Conservation (phyloP, 176 grass and related monocot genomes). For the Triticum aestivum region DNA sequence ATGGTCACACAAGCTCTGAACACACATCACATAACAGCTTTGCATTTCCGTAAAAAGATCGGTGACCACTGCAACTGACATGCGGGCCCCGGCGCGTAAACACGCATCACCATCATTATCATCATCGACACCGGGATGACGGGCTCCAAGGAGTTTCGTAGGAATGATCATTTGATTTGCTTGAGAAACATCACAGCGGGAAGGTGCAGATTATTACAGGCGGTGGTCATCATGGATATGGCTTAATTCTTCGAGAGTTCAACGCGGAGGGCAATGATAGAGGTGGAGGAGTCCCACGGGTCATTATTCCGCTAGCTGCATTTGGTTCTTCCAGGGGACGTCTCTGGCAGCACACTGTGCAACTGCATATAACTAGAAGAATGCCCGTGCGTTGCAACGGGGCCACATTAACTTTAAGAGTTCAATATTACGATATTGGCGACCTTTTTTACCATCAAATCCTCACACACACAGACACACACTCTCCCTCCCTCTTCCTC, state of each 20-base stretch:
- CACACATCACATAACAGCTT: background rate
- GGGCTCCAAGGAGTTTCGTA: background rate
- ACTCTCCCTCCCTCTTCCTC: no score
- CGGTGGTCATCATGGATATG: background rate
- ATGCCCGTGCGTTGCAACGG: no score
- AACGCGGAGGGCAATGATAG: background rate
- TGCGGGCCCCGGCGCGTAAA: background rate
- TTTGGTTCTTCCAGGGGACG: slow-evolving; percentile 16
- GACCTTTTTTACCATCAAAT: no score
- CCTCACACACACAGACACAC: no score
- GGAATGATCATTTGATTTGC: background rate
- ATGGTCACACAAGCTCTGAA: background rate
- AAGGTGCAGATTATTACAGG: background rate
- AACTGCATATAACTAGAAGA: background rate
- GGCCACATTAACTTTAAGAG: no score
- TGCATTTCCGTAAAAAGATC: background rate
- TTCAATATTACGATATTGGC: no score
- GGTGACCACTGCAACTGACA: no score
- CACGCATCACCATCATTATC: background rate
- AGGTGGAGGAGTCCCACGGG: background rate
- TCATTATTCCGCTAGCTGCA: slow-evolving; percentile 5
- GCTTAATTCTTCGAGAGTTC: background rate
- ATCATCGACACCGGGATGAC: background rate
- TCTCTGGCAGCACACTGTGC: background rate
- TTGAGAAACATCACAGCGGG: background rate